Base-by-base conservation (phyloP, 176 grass and related monocot genomes). In the Oryza glaberrima region DNA sequence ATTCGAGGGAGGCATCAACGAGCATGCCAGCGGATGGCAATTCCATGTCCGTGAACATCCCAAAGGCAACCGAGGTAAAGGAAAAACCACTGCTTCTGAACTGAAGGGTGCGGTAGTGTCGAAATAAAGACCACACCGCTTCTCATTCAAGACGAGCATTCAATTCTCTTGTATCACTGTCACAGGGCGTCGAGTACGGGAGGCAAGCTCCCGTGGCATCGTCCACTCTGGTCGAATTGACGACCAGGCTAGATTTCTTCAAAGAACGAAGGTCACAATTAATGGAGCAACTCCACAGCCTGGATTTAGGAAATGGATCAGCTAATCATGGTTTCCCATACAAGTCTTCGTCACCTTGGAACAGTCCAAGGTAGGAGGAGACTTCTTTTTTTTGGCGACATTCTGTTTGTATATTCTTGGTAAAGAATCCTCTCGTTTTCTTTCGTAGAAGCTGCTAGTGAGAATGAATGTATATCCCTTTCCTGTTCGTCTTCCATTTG, bases 221-320 rank as follows among this genome's bases (percentile, higher is more conserved):
- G 13, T 96, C 97, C 63, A 96, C 94, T n/a, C 77, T 99, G 69
- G 94, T 96, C 56, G 97, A 99, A 67, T 77, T 99, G 12, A 92
- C 94, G 4, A 94, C 90, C 38, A 89, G 97, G 15, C 88, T 99
- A 51, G 97, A 99, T 91, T 99, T 99, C 90, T 99, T 99, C 86
- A 99, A 94, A 82, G 97, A 96, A 78, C 85, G 94, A 40, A 81
- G 97, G 81, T 92, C 97, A 11, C 97, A 99, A 64, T 70, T 99
- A 78, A 99, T 99, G 94, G 97, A 99, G 75, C 97, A 99, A 35
- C 88, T 99, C 35, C 97, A 99, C 67, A 91, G 94, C 79, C 94
- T 99, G 20, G 94, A 96, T 94, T 89, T 99, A 76, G 91, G 93
- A 25, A 92, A 94, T 86, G 89, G 93, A 43, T 68, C 88, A 9